phyloP scores from a whole-genome alignment of 306 rosid genomes.

The Fragaria iinumae region DNA sequence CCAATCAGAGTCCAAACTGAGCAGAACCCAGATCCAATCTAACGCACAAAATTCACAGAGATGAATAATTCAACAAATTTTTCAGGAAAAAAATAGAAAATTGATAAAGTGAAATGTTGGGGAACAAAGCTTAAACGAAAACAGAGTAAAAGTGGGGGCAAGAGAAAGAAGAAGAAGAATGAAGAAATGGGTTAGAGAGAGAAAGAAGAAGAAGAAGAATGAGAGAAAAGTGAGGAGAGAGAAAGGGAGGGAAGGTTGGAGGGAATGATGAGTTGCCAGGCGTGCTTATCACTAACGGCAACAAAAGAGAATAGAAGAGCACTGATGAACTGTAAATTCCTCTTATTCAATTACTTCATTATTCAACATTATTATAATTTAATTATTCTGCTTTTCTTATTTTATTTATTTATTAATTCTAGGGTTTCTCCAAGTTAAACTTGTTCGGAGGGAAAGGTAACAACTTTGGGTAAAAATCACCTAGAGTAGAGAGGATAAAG shows the following conservation, averaged over 20 bases:
- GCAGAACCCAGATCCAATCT: slow-evolving; percentile 54
- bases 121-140: slow-evolving; percentile 22
- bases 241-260: slow-evolving; percentile 39
- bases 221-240: slow-evolving; percentile 18
- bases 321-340: slow-evolving; percentile 63
- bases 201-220: slow-evolving; percentile 26
- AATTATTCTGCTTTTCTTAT: neutral
- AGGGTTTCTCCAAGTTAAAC: neutral
- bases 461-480: neutral
- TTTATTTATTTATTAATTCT: neutral
- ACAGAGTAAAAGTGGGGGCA: slow-evolving; percentile 38
- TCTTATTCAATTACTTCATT: neutral
- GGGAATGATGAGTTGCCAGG: slow-evolving; percentile 96
- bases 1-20: slow-evolving; percentile 26
- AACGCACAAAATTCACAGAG: slow-evolving; percentile 16
- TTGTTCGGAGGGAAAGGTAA: slow-evolving; percentile 11
- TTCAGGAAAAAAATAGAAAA: slow-evolving; percentile 3
- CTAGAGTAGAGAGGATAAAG: neutral
- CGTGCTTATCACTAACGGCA: slow-evolving; percentile 97
- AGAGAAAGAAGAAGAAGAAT: slow-evolving; percentile 20
- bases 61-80: slow-evolving; percentile 20
- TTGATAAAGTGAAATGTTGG: slow-evolving; percentile 25
- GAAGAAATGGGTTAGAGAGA: slow-evolving; percentile 44
- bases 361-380: neutral
- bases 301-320: slow-evolving; percentile 33